Evolutionary conservation across 768 basidiomycete species (phyloP).

Genomic region (Mycena vitilis): DNA sequence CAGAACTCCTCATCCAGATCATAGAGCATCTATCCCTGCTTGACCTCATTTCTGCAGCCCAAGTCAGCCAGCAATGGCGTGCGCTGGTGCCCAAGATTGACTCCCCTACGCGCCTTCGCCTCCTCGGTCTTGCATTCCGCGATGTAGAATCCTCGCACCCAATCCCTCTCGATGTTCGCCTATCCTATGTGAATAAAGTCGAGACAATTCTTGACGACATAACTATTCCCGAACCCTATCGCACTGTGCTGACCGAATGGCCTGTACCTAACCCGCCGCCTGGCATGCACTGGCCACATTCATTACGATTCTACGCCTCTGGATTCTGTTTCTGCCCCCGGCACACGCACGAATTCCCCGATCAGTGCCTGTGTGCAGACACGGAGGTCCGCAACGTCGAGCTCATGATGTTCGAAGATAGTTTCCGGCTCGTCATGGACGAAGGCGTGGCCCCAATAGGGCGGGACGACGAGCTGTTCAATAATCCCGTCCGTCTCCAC

Average conservation of each 20-base stretch:
- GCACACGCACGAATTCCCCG: neutral
- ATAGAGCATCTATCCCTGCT: constrained; percentile 10
- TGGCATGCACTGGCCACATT: constrained; percentile 31
- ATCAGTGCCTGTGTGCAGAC: constrained; percentile 10
- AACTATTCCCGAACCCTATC: constrained; percentile 27
- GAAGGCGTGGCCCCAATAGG: neutral
- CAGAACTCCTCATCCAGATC: constrained; percentile 26
- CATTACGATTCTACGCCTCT: constrained; percentile 21
- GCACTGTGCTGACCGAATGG: constrained; percentile 30
- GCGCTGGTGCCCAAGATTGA: constrained; percentile 18
- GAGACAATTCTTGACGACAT: neutral
- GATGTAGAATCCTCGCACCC: neutral
- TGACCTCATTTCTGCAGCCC: constrained; percentile 26
- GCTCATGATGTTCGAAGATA: neutral
- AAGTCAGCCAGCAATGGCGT: constrained; percentile 23
- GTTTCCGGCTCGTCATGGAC: constrained; percentile 1
- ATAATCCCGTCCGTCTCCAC: constrained; percentile 1
- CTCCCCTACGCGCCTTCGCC: constrained; percentile 21
- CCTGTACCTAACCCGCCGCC: constrained; percentile 24
- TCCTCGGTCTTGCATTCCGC: constrained; percentile 22
- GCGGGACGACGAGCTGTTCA: constrained; percentile 15
- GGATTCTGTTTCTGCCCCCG: constrained; percentile 28
- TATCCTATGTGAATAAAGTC: constrained; percentile 15
- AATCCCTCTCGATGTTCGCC: constrained; percentile 2
- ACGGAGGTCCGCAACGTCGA: neutral